Evolutionary conservation across 208 protist species (phyloP).

Genomic region (Acanthamoeba castellanii): DNA sequence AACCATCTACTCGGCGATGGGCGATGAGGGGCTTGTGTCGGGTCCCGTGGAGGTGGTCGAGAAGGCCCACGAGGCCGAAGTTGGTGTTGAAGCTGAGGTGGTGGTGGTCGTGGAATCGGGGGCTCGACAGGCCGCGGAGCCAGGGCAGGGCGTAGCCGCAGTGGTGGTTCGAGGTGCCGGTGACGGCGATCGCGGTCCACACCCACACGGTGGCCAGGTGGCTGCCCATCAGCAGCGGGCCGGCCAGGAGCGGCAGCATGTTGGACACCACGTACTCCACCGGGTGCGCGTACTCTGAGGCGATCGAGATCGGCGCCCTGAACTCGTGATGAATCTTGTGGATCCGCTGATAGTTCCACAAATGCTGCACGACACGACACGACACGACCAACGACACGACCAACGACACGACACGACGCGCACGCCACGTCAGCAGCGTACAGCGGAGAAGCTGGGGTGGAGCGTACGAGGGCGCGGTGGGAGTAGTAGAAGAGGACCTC

Average conservation of each 20-base stretch:
- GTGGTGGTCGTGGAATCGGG: background rate
- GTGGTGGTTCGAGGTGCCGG: conserved; percentile 12
- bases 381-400: background rate
- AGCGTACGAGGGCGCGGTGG: background rate
- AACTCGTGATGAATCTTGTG: conserved; percentile 64
- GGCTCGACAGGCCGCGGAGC: background rate
- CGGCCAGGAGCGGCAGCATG: conserved; percentile 17
- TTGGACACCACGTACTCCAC: background rate
- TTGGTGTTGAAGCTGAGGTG: conserved; percentile 41
- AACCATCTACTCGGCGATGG: too few relatives aligned
- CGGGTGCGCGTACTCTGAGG: conserved; percentile 22
- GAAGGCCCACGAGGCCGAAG: background rate
- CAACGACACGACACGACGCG: background rate
- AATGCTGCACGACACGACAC: background rate
- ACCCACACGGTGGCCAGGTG: conserved; percentile 34
- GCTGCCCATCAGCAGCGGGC: conserved; percentile 33
- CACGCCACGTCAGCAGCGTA: background rate
- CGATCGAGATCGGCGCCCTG: background rate
- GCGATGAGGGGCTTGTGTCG: too few relatives aligned
- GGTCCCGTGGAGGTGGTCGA: conserved; percentile 5
- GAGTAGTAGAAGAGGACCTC: conserved; percentile 53
- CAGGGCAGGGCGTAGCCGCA: background rate
- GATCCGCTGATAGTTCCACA: background rate
- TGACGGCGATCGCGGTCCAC: conserved; percentile 18
- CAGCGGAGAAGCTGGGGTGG: background rate